Base-by-base conservation (phyloP, 106 monocot species). In the Gastrodia elata region DNA sequence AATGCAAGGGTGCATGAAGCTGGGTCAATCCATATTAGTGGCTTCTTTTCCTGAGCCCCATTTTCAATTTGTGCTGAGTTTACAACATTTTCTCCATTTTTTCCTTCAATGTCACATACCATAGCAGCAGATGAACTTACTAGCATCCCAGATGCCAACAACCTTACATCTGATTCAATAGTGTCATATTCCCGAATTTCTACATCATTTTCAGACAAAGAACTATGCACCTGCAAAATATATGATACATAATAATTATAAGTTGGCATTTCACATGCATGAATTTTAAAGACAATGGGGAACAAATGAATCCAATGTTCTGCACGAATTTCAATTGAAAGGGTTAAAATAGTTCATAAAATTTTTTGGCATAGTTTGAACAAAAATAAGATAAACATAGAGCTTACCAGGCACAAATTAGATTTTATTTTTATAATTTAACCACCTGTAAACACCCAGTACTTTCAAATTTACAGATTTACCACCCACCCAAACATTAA, bases 1-100 rank as follows among this genome's bases (percentile, higher is more conserved):
- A 97, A 77, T 20, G 90, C 84, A 79, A 97, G 78, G 52, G 81
- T 90, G 73, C 92, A 97, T 61, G 84, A 84, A 40, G 44, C 71
- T 57, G 92, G 89, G 33, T 95, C 97, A 33, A 93, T 76, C 97
- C 97, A 97, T 73, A 88, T 86, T 36, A 70, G 48, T 43, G 36
- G 57, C 30, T 78, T 83, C 25, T 28, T 42, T 39, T 75, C 77
- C 71, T 82, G 76, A 22, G 18, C 41, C 41, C 46, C 81, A 40
- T 80, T 78, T 39, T 71, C 68, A 68, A 44, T 65, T 32, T 61
- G 25, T 38, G 2, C 56, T 20, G 34, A 39, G 33, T 76, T 64
- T 33, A 35, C 35, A 44, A 58, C 83, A 83, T 77, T 78, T 40
- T 55, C 70, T 48, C 32, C 75, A 76, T 55, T 35, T 22, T 38